Base-by-base conservation (phyloP, 2,329 filamentous ascomycete genomes). In the Daldinia sp. region DNA sequence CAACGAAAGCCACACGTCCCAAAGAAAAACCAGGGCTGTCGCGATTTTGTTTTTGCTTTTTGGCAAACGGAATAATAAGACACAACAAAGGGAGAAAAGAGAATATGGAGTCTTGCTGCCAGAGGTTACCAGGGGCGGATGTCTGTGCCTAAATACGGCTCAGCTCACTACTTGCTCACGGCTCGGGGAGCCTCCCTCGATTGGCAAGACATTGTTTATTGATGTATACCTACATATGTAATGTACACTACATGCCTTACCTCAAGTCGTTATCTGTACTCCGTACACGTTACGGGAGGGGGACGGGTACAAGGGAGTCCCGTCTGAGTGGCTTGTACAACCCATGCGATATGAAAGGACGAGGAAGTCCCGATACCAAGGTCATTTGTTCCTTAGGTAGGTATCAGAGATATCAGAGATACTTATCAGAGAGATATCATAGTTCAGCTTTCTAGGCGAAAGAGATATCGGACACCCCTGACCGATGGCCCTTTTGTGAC, bases 71-170 rank as follows among this genome's bases (percentile, higher is more conserved):
- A 56, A 35, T 35, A 56, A 56, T 59, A 26, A 66, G 57, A 69
- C 55, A 67, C 66, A 56, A 55, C 26, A 30, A 67, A 68, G 61
- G 62, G 61, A 60, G 55, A 41, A 26, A 56, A 65, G 35, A 56
- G 20, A 56, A 64, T 41, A 64, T 56, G 28, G 61, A 65, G 33
- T 42, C 60, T 35, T 53, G 53, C 23, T 26, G 28, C 9, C 39
- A 56, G 20, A 35, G 53, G 61, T 61, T 72, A 30, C 59, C 55
- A 65, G 64, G 67, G 69, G 64, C 66, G 66, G 66, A 51, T 66
- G 58, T 39, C 54, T 58, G 33, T 61, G 69, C 54, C 69, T 71
- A 71, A 71, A 71, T 71, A 71, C 56, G 61, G 51, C 37, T 51
- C 42, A 58, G 46, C 46, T 51, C 26, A 10, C 15, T 50, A 10